These are phyloP conservation scores for Umbellularia californica DNA, from an alignment of 164 flowering plant genomes.

Conservation along the genomic window DNA sequence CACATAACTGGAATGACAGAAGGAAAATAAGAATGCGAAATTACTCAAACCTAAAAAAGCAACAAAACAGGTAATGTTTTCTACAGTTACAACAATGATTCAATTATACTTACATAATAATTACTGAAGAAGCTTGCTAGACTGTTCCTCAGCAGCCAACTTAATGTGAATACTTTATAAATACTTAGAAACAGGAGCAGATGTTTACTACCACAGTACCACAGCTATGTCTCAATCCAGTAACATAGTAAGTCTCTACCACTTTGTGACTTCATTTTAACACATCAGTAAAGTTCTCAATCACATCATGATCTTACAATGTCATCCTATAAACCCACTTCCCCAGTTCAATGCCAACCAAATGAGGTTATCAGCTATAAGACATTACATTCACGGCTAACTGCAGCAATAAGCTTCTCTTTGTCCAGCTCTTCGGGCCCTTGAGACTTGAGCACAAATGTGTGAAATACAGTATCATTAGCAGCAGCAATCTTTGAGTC, in stretches of 20 bases:
- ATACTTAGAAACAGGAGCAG: neutral
- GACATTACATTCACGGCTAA: conserved; percentile 21
- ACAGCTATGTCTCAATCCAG: no score
- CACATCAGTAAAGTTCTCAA: no score
- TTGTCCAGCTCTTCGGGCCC: conserved; percentile 62
- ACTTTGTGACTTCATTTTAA: no score
- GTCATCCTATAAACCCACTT: no score
- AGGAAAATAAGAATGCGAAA: neutral
- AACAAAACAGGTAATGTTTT: neutral
- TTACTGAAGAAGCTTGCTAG: neutral
- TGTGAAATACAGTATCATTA: conserved; percentile 64
- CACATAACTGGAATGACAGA: neutral
- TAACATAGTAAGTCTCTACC: no score
- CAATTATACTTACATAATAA: conserved; percentile 7
- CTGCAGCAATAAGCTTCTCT: conserved; percentile 68
- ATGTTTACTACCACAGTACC: neutral
- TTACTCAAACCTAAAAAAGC: neutral
- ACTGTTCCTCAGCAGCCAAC: neutral
- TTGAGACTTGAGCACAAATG: conserved; percentile 67
- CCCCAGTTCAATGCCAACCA: neutral
- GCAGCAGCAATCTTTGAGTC: conserved; percentile 59
- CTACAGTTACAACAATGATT: neutral
- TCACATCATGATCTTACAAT: neutral
- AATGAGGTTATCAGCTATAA: neutral
- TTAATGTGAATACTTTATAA: neutral